Conservation (phyloP, 2,329 filamentous ascomycete species). For the Trichoderma arundinaceum region DNA sequence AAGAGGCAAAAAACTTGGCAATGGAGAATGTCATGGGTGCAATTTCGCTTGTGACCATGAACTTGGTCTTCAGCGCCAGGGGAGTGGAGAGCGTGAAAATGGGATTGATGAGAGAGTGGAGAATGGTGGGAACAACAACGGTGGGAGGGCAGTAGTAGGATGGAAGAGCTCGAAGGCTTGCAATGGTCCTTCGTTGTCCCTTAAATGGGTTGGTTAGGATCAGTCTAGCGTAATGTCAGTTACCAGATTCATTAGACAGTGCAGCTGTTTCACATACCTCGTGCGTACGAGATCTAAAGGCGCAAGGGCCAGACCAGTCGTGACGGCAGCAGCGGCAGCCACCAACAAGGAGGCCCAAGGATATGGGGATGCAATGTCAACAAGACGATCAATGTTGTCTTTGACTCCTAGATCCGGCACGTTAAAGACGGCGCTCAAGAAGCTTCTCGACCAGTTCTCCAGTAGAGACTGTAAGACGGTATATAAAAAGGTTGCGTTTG, state of each 20-base stretch:
- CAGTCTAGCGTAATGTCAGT: slow-evolving; percentile 57
- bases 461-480: slow-evolving; percentile 82
- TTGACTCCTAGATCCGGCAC: slow-evolving; percentile 81
- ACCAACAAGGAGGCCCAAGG: slow-evolving; percentile 82
- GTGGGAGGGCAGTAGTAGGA: slow-evolving; percentile 73
- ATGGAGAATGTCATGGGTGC: slow-evolving; percentile 84
- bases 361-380: slow-evolving; percentile 75
- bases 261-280: slow-evolving; percentile 44
- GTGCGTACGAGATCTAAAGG: slow-evolving; percentile 92
- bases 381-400: slow-evolving; percentile 77
- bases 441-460: slow-evolving; percentile 89
- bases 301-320: slow-evolving; percentile 80
- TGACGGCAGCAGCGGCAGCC: slow-evolving; percentile 65
- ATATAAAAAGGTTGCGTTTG: slow-evolving; percentile 92
- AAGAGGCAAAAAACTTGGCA: slow-evolving; percentile 79
- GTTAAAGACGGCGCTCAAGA: slow-evolving; percentile 89
- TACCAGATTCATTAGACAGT: slow-evolving; percentile 38
- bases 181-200: slow-evolving; percentile 76
- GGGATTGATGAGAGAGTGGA: slow-evolving; percentile 84
- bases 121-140: slow-evolving; percentile 80
- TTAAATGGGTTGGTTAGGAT: slow-evolving; percentile 82
- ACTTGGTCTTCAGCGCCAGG: slow-evolving; percentile 81
- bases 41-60: slow-evolving; percentile 80
- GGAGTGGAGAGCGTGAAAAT: slow-evolving; percentile 82
- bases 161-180: slow-evolving; percentile 77